Base-by-base conservation (phyloP, 495 filamentous ascomycete species). In the Penicillium salamii region DNA sequence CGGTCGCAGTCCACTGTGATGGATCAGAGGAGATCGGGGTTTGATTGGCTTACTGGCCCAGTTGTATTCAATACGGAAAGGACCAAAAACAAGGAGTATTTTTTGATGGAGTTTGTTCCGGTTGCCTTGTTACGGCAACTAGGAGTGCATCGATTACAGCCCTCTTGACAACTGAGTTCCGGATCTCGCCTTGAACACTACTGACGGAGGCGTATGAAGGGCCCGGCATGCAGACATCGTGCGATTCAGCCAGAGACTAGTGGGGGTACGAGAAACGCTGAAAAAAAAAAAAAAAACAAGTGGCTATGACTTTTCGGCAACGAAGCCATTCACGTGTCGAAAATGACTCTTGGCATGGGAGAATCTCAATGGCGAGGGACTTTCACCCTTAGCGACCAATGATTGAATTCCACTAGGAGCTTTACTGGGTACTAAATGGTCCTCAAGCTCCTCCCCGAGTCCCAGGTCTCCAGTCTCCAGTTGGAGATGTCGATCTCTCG, bases 41-140 rank as follows among this genome's bases (percentile, higher is more conserved):
- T 40, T 34, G 46, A 45, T 32, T 48, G n/a, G 45, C 33, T 28
- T 24, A 49, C 51, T 49, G 52, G 41, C 19, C 41, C 35, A 29
- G 52, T 49, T 39, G 38, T 39, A 17, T 32, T 55, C n/a, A 19
- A 54, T 42, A 23, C 47, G 41, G 40, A 21, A 37, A 23, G 38
- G 41, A 35, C 14, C 29, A 11, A 44, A n/a, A 49, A 55, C 31
- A 35, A 12, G 12, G 29, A 13, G 1, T 9, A 26, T 5, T 26
- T 34, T 53, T 12, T 40, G 5, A 21, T 23, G 29, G 29, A 48
- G 20, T 46, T n/a, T 36, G 41, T 35, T 15, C 7, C 28, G 33
- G 57, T 60, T 60, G 57, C 57, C 57, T 52, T 14, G n/a, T 51
- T 51, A 39, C 28, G 57, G 57, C 57, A 60, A 53, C 57, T 31